Evolutionary conservation across 495 filamentous ascomycete genomes (phyloP), one percentile per base, ranked within the genome.

Genomic region (Jackrogersella multiformis): DNA sequence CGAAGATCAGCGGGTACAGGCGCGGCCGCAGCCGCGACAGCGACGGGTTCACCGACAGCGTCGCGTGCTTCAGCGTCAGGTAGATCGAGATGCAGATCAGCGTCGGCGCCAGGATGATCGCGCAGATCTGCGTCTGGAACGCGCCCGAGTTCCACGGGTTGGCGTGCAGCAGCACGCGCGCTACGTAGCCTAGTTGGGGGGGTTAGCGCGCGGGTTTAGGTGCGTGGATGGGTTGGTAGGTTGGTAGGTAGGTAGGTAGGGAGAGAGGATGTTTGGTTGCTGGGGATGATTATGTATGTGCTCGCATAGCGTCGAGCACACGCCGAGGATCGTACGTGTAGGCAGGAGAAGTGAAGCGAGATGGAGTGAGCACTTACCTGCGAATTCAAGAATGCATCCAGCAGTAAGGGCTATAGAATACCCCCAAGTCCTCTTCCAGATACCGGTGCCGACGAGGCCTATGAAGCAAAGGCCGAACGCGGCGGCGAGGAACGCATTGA

Each of bases 91-190:
- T 85, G 38, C 88, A 85, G 69, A 90, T 73, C 34, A 90, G 86
- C 23, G 87, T 88, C 0, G 89, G 89, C 4, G 84, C 85, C 4
- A 90, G 82, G 56, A 89, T 85, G 68, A 91, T 79, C 71, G 86
- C 87, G 72, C 85, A 84, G 66, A 91, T 89, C 46, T 91, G 88
- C 28, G 88, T 82, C 71, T 90, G 82, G 73, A 90, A 91, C 7
- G 84, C 87, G 52, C 70, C 56, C 0, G 73, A 64, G 68, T 82
- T 78, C 86, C 85, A 90, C 0, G 88, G 87, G 74, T 91, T 91
- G 48, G 69, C 32, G 73, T 85, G 68, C 66, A 91, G 82, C 5
- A 85, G 73, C 34, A 89, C 77, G 34, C 88, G 84, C 18, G 86
- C 86, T 10, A 84, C 76, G 73, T 91, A 91, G 65, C 88, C 87